A percentile compares a stretch with the other conserved stretches of the same genome.
Evolutionary conservation across 352 stramenopile species (phyloP).

Genomic region (Phytopythium vexans): DNA sequence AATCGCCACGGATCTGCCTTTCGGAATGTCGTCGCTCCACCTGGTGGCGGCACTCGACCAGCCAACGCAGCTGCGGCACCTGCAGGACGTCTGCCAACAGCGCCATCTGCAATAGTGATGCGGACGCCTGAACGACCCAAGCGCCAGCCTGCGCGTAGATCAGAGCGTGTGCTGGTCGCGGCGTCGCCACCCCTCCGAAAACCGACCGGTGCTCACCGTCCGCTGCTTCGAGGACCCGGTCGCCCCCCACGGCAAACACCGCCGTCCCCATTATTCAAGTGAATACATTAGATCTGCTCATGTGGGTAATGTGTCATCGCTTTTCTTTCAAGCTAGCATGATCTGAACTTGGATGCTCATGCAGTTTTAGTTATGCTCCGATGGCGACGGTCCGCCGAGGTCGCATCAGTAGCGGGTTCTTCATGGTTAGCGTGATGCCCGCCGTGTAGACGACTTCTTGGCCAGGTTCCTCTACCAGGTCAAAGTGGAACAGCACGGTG

Average conservation of each 20-base stretch:
- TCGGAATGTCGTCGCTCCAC: too few species aligned
- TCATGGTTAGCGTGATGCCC: constrained; percentile 53
- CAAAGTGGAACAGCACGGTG: constrained; percentile 39
- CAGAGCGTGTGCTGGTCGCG: constrained; percentile 55
- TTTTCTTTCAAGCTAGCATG: background rate
- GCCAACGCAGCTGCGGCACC: background rate
- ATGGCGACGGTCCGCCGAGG: background rate
- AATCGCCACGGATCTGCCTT: too few species aligned
- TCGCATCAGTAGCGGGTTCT: constrained; percentile 26
- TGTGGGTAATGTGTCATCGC: too few species aligned
- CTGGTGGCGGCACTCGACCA: too few species aligned
- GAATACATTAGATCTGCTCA: background rate
- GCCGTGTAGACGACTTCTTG: constrained; percentile 66
- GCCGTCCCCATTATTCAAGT: constrained; percentile 25
- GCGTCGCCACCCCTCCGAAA: constrained; percentile 73
- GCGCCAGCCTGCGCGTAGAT: constrained; percentile 30
- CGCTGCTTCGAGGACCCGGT: constrained; percentile 22
- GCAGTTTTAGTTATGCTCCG: background rate
- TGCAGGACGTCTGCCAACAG: constrained; percentile 1
- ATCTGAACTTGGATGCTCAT: background rate
- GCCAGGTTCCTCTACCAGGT: constrained; percentile 41
- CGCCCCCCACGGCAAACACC: constrained; percentile 17
- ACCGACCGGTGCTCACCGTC: constrained; percentile 16
- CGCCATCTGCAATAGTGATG: constrained; percentile 47
- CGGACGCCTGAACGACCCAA: constrained; percentile 77